phyloP scores from a whole-genome alignment of 73 alveolate genomes.

The Effrenium voratum region DNA sequence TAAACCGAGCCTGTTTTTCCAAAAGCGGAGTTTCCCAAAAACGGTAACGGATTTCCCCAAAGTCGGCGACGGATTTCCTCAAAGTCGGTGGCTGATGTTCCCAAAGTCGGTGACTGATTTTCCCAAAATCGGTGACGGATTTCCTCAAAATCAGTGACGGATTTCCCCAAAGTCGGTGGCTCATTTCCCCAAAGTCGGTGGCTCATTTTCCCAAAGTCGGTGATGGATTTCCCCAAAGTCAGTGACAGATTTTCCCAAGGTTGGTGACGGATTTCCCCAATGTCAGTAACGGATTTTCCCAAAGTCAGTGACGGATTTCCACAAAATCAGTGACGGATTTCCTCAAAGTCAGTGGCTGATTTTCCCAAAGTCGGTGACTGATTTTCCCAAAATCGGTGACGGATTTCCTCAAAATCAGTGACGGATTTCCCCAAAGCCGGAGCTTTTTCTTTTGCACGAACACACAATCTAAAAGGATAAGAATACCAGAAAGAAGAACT shows the following conservation, averaged over 20 bases:
- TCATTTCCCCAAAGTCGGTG: neutral
- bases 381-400: neutral
- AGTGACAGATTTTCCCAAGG: neutral
- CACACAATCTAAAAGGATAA: neutral
- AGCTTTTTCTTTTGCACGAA: neutral
- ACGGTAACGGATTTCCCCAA: conserved; percentile 9
- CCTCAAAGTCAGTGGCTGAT: neutral
- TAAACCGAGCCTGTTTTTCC: neutral
- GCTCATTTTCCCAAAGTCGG: neutral
- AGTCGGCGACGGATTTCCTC: neutral
- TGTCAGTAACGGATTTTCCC: neutral
- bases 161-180: neutral
- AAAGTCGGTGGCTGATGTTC: conserved; percentile 10
- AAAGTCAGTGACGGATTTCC: neutral
- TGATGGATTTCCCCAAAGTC: neutral
- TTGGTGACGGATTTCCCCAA: neutral
- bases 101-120: neutral
- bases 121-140: neutral
- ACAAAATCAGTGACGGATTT: neutral
- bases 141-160: neutral
- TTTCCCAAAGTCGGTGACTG: neutral
- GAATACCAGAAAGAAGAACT: neutral
- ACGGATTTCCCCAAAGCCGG: neutral
- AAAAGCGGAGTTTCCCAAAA: neutral
- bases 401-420: neutral